phyloP scores from a whole-genome alignment of 106 monocot genomes.

The Acanthochlamys bracteata region DNA sequence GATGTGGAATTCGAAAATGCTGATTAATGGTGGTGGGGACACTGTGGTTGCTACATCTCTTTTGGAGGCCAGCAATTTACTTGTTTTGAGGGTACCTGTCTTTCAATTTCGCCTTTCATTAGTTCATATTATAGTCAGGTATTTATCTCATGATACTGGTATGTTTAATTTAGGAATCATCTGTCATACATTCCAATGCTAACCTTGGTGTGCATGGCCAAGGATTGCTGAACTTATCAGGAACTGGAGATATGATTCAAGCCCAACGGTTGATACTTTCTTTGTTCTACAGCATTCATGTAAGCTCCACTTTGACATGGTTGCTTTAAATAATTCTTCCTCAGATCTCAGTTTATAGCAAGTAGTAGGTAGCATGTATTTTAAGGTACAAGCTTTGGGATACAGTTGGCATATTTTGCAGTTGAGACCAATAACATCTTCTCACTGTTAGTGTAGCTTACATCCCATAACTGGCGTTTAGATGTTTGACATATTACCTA shows the following conservation, averaged over 20 bases:
- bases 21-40: conserved; percentile 84
- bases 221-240: conserved; percentile 93
- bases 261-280: conserved; percentile 87
- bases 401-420: too few species aligned
- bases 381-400: too few species aligned
- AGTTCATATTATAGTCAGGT: neutral
- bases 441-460: too few species aligned
- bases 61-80: conserved; percentile 95
- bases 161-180: conserved; percentile 48
- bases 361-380: too few species aligned
- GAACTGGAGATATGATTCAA: conserved; percentile 79
- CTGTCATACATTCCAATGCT: conserved; percentile 85
- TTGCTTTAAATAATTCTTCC: neutral
- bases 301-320: conserved; percentile 17
- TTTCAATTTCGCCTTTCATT: neutral
- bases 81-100: conserved; percentile 70
- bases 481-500: too few species aligned
- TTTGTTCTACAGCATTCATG: conserved; percentile 86
- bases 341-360: neutral
- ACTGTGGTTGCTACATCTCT: conserved; percentile 73
- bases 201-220: conserved; percentile 96
- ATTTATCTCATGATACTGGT: neutral
- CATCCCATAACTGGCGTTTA: too few species aligned
- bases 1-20: conserved; percentile 96
- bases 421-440: too few species aligned